Percentiles rank a stretch among this genome's conserved stretches.
Conservation (phyloP, 2,329 filamentous ascomycete species). For the Pseudodiploospora longispora region DNA sequence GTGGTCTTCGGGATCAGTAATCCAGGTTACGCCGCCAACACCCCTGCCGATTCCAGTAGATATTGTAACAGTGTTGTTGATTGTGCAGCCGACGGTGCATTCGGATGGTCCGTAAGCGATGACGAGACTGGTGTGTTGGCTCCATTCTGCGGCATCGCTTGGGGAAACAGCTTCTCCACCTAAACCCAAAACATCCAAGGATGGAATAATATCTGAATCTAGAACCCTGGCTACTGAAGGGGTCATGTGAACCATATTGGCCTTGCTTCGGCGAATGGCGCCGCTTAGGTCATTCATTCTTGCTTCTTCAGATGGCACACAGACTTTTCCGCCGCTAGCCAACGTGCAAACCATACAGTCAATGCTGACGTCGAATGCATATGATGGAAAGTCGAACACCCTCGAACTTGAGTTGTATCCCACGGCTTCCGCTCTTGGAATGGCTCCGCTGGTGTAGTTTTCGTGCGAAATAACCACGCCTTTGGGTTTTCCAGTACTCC, state of each 20-base stretch:
- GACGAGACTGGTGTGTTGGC: conserved; percentile 35
- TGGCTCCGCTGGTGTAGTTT: conserved; percentile 38
- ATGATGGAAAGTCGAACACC: conserved; percentile 41
- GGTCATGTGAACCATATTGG: conserved; percentile 44
- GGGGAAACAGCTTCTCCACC: conserved; percentile 47
- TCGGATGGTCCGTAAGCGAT: conserved; percentile 48
- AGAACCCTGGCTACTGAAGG: conserved; percentile 42
- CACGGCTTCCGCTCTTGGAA: conserved; percentile 33
- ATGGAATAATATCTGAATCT: conserved; percentile 36
- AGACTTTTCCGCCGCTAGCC: conserved; percentile 40
- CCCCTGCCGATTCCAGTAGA: conserved; percentile 41
- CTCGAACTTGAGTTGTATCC: conserved; percentile 33
- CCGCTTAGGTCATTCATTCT: conserved; percentile 43
- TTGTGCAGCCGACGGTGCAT: conserved; percentile 44
- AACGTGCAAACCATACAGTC: conserved; percentile 48
- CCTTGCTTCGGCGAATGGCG: conserved; percentile 33
- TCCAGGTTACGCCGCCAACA: conserved; percentile 40
- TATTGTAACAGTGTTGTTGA: conserved; percentile 34
- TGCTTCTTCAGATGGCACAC: conserved; percentile 46
- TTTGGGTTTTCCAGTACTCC: conserved; percentile 56
- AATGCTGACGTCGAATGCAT: conserved; percentile 48
- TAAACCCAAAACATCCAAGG: conserved; percentile 38
- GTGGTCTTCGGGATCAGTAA: conserved; percentile 40
- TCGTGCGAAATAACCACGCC: conserved; percentile 47
- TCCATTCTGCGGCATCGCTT: conserved; percentile 40